Percentiles rank a stretch among this genome's conserved stretches.
These are phyloP conservation scores for Colletotrichum chrysophilum DNA, from an alignment of 2,329 filamentous ascomycete genomes.

Conservation along the genomic window DNA sequence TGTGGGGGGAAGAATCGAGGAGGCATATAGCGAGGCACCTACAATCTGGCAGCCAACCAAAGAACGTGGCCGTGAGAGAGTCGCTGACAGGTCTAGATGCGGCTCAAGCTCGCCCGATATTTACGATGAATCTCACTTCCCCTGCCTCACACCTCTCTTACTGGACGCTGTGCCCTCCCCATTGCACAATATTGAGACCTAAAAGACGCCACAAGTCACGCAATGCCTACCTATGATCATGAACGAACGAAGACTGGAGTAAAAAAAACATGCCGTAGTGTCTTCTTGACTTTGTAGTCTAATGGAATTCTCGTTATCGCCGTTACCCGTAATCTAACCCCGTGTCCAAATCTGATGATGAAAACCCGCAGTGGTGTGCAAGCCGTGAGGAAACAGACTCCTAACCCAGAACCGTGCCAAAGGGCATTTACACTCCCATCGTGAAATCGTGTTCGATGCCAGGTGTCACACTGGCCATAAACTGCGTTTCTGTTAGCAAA, in stretches of 20 bases:
- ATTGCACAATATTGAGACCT: background rate
- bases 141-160: background rate
- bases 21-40: too few species aligned
- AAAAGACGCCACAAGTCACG: background rate
- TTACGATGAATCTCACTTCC: background rate
- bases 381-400: background rate
- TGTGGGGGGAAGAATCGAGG: too few species aligned
- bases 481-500: constrained; percentile 47
- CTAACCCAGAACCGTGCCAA: background rate
- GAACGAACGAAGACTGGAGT: background rate
- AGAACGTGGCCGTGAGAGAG: too few species aligned
- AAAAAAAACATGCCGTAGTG: background rate
- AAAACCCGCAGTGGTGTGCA: background rate
- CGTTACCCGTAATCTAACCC: constrained; percentile 2
- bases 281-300: constrained; percentile 12
- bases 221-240: background rate
- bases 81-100: background rate
- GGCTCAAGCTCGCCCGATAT: too few species aligned
- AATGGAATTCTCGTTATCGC: constrained; percentile 3
- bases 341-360: background rate
- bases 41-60: too few species aligned
- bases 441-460: constrained; percentile 98
- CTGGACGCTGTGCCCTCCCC: background rate
- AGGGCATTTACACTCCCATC: constrained; percentile 76
- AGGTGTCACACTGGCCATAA: constrained; percentile 89